These are phyloP conservation scores for Scutellaria baicalensis DNA, from an alignment of 257 asterid genomes.

Conservation along the genomic window DNA sequence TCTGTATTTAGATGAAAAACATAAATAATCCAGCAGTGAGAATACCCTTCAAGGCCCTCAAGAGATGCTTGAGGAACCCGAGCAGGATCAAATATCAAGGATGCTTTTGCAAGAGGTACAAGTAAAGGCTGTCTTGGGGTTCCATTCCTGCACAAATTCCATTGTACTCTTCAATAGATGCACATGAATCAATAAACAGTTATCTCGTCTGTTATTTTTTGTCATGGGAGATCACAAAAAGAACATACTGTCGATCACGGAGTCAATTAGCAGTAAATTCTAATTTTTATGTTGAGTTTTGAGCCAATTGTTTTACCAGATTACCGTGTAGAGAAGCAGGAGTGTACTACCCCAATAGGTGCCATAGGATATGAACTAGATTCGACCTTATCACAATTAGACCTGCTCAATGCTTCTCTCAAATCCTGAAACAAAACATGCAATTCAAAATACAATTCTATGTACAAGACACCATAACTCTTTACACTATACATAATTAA, in stretches of 20 bases:
- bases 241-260: neutral
- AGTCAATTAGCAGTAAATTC: neutral
- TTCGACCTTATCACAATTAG: slow-evolving; percentile 27
- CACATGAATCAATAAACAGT: neutral
- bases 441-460: neutral
- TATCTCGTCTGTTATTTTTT: neutral
- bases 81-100: slow-evolving; percentile 51
- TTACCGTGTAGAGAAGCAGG: slow-evolving; percentile 93
- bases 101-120: slow-evolving; percentile 89
- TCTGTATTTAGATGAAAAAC: slow-evolving; percentile 91
- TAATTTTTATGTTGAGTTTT: neutral
- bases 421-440: slow-evolving; percentile 37
- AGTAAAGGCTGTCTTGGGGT: slow-evolving; percentile 98
- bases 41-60: slow-evolving; percentile 82
- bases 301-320: neutral
- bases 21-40: slow-evolving; percentile 92
- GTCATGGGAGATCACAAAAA: neutral
- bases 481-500: neutral
- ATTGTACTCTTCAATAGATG: neutral
- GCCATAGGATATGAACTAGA: slow-evolving; percentile 68
- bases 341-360: slow-evolving; percentile 65
- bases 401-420: slow-evolving; percentile 53
- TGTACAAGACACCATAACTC: neutral
- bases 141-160: slow-evolving; percentile 54
- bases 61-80: slow-evolving; percentile 86